Conservation (phyloP, 1,284 basidiomycete species). For the Laetiporus sulphureus region DNA sequence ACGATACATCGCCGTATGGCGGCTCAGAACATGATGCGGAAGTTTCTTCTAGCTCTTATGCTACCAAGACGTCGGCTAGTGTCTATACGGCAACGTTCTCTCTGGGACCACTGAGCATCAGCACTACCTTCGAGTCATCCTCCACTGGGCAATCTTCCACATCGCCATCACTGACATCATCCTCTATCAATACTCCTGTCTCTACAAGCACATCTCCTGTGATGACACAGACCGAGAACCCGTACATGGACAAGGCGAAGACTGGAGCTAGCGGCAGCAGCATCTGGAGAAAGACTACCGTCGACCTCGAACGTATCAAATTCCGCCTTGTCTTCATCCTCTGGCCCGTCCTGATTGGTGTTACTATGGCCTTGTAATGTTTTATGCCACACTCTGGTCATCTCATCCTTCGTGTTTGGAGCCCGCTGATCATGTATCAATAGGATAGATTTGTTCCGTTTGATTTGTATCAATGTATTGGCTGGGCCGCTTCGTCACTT, state of each 20-base stretch:
- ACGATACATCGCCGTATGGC: conserved; percentile 19
- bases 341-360: conserved; percentile 51
- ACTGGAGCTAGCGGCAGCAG: conserved; percentile 16
- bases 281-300: conserved; percentile 15
- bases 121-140: too few relatives aligned
- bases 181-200: too few relatives aligned
- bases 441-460: too few relatives aligned
- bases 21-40: conserved; percentile 1
- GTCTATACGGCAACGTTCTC: background rate
- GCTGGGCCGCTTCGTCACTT: background rate
- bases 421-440: too few relatives aligned
- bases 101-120: background rate
- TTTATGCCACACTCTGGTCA: too few relatives aligned
- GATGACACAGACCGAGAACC: conserved; percentile 1
- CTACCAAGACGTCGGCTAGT: background rate
- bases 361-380: conserved; percentile 43
- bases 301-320: conserved; percentile 39
- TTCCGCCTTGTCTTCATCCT: conserved; percentile 47
- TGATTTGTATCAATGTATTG: too few relatives aligned
- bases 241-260: conserved; percentile 11
- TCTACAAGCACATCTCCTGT: background rate
- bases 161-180: conserved; percentile 3
- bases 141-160: background rate
- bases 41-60: background rate
- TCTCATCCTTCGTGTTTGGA: too few relatives aligned